Conservation (phyloP, 208 protist genomes). For the Acanthamoeba divionensis region DNA sequence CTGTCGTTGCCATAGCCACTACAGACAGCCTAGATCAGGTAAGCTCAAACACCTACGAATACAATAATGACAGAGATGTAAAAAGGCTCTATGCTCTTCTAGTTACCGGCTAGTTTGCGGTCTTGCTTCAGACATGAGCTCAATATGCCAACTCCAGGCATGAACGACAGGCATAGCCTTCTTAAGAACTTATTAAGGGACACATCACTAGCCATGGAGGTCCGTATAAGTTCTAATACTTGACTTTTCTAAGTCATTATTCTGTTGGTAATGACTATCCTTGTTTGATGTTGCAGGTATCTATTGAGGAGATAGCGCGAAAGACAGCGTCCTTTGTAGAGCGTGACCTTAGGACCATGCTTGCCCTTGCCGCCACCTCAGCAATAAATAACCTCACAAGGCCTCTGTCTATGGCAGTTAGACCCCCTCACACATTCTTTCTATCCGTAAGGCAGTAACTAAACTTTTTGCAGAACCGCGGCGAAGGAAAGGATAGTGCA, state of each 20-base stretch:
- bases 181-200: neutral
- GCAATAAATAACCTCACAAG: conserved; percentile 27
- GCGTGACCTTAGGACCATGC: conserved; percentile 51
- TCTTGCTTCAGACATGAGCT: conserved; percentile 70
- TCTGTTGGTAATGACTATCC: neutral
- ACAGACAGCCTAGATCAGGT: too few relatives aligned
- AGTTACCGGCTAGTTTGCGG: too few relatives aligned
- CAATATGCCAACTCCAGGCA: conserved; percentile 52
- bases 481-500: neutral
- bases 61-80: too few relatives aligned
- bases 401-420: neutral
- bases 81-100: too few relatives aligned
- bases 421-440: neutral
- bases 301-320: conserved; percentile 47
- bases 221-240: conserved; percentile 1
- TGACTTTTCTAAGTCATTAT: neutral
- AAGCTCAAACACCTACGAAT: too few relatives aligned
- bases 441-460: too few relatives aligned
- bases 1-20: too few relatives aligned
- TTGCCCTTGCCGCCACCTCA: conserved; percentile 2
- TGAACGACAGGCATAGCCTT: neutral
- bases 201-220: conserved; percentile 34
- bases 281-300: neutral
- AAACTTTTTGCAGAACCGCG: too few relatives aligned
- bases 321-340: conserved; percentile 67